These are phyloP conservation scores for Darksidea phi DNA, from an alignment of 495 filamentous ascomycete genomes.

Conservation along the genomic window DNA sequence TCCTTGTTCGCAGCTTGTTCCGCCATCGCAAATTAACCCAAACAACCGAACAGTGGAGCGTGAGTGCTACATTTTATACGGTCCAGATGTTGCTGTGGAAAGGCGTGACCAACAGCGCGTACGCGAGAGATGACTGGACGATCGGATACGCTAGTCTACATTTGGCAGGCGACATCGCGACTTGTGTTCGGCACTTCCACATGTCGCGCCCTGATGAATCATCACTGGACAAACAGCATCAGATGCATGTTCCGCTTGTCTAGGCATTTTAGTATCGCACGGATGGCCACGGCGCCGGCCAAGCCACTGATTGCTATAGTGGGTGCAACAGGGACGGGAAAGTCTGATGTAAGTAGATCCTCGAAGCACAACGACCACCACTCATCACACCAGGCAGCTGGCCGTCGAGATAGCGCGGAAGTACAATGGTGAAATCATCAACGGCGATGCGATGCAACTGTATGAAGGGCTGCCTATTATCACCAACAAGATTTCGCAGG, in stretches of 20 bases:
- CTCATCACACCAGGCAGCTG: constrained; percentile 61
- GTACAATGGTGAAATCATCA: constrained; percentile 94
- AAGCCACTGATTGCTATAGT: constrained; percentile 76
- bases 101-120: neutral
- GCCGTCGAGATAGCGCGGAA: constrained; percentile 81
- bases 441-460: constrained; percentile 99
- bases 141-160: constrained; percentile 7
- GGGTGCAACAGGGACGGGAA: constrained; percentile 93
- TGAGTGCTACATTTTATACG: constrained; percentile 25
- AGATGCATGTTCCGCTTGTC: constrained; percentile 26
- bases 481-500: constrained; percentile 81
- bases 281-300: constrained; percentile 26
- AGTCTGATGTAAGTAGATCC: constrained; percentile 75
- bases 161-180: constrained; percentile 19
- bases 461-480: constrained; percentile 91
- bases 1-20: constrained; percentile 5
- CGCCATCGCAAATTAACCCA: constrained; percentile 18
- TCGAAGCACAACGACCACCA: constrained; percentile 1
- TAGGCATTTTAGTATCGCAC: constrained; percentile 1
- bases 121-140: neutral
- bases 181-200: neutral
- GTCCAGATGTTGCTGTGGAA: neutral
- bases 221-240: neutral
- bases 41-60: neutral
- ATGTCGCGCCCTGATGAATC: neutral